Conservation (phyloP, 116 monocot genomes). For the Phalaenopsis hybrid region DNA sequence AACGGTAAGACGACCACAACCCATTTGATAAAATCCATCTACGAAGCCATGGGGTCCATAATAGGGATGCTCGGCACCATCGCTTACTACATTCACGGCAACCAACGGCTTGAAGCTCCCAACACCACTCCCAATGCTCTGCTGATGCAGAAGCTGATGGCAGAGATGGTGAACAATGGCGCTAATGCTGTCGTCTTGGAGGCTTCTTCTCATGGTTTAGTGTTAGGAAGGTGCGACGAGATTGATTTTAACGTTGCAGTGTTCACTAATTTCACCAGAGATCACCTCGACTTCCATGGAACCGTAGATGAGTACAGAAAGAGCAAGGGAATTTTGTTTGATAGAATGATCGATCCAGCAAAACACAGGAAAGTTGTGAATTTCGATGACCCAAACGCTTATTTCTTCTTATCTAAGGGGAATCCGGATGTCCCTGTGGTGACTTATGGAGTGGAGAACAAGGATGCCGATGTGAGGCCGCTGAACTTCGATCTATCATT, state of each 20-base stretch:
- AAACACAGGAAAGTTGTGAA: conserved; percentile 30
- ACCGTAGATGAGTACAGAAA: conserved; percentile 23
- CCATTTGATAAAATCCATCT: conserved; percentile 19
- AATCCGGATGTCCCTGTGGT: conserved; percentile 24
- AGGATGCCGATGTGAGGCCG: conserved; percentile 19
- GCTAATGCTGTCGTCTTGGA: conserved; percentile 22
- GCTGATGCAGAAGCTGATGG: conserved; percentile 17
- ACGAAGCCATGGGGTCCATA: conserved; percentile 17
- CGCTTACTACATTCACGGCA: conserved; percentile 14
- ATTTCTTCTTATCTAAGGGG: conserved; percentile 19
- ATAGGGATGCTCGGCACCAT: conserved; percentile 24
- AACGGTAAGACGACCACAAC: conserved; percentile 33
- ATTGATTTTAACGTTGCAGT: conserved; percentile 28
- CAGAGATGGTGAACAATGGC: conserved; percentile 20
- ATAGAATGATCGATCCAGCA: conserved; percentile 20
- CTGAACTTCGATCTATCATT: conserved; percentile 15
- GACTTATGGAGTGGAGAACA: conserved; percentile 28
- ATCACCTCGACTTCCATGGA: conserved; percentile 31
- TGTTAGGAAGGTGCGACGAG: conserved; percentile 24
- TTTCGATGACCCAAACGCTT: conserved; percentile 22
- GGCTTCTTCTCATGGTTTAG: conserved; percentile 30
- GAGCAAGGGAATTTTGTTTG: conserved; percentile 33
- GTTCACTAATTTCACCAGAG: conserved; percentile 34
- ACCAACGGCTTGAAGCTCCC: conserved; percentile 18
- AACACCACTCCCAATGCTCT: conserved; percentile 30